Percentiles rank a stretch among this genome's conserved stretches.
Conservation (phyloP, 371 early-diverging fungal species). For the Mucor velutinosus region DNA sequence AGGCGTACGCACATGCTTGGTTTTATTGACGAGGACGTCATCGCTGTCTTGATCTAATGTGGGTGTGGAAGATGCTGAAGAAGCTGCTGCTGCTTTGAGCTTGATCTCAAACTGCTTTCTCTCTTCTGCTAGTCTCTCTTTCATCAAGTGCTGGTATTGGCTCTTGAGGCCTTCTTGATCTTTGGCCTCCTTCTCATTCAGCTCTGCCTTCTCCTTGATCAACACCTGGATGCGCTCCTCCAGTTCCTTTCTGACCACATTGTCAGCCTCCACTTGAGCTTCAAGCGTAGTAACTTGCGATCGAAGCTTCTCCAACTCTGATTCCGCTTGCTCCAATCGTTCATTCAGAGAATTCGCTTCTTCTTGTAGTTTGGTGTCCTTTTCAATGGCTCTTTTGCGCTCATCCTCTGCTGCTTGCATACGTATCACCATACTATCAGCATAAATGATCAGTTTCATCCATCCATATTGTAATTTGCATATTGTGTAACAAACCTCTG, state of each 20-base stretch:
- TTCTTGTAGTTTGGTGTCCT: conserved; percentile 8
- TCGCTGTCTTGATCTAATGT: not conserved
- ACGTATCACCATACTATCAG: conserved; percentile 44
- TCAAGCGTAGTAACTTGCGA: conserved; percentile 26
- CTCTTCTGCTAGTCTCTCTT: conserved; percentile 44
- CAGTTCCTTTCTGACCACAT: conserved; percentile 20
- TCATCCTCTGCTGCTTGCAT: conserved; percentile 54
- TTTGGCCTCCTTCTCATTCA: conserved; percentile 36
- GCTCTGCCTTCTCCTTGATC: conserved; percentile 30
- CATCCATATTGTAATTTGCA: not conserved
- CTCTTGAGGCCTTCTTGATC: conserved; percentile 41
- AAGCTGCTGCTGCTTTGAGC: conserved; percentile 21
- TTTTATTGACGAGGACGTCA: not conserved
- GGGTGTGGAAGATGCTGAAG: not conserved
- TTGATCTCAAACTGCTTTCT: conserved; percentile 37
- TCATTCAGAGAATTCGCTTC: conserved; percentile 12
- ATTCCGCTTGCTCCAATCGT: conserved; percentile 26
- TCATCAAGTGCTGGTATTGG: conserved; percentile 50
- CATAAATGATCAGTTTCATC: not conserved
- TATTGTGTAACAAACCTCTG: conserved; percentile 36
- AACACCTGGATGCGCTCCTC: conserved; percentile 32
- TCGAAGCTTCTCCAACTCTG: conserved; percentile 26
- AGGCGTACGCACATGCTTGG: not conserved
- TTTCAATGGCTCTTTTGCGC: conserved; percentile 30
- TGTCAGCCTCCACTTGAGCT: conserved; percentile 29